Conservation (phyloP, 1,284 basidiomycete genomes). For the Megacollybia platyphylla region DNA sequence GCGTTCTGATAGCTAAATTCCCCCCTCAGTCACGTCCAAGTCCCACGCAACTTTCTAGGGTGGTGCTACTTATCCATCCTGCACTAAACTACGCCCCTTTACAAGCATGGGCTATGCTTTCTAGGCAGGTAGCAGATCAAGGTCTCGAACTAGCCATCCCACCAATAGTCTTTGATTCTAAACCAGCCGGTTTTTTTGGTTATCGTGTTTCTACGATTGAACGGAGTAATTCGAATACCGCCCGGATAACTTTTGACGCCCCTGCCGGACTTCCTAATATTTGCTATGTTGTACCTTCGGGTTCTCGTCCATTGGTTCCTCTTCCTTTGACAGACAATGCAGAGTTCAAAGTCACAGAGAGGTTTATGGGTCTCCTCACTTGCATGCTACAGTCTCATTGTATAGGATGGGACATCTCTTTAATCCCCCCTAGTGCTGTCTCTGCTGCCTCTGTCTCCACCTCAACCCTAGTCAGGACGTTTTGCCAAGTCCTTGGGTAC, state of each 20-base stretch:
- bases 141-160: conserved; percentile 40
- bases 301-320: conserved; percentile 23
- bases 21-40: conserved; percentile 28
- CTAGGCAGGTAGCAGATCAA: conserved; percentile 35
- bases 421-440: conserved; percentile 31
- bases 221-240: conserved; percentile 24
- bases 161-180: conserved; percentile 21
- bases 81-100: conserved; percentile 38
- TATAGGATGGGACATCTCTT: conserved; percentile 40
- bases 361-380: conserved; percentile 34
- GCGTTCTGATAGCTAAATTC: conserved; percentile 29
- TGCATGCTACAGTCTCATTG: conserved; percentile 37
- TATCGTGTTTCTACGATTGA: conserved; percentile 30
- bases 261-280: conserved; percentile 17
- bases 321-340: conserved; percentile 23
- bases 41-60: conserved; percentile 34
- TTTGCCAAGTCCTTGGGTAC: conserved; percentile 45
- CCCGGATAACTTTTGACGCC: conserved; percentile 27
- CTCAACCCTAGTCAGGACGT: conserved; percentile 30
- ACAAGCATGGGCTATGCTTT: conserved; percentile 48
- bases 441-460: conserved; percentile 40
- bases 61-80: conserved; percentile 44
- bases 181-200: conserved; percentile 37
- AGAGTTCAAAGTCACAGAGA: conserved; percentile 21
- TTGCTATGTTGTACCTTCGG: conserved; percentile 29